These are phyloP conservation scores for Russula emetica DNA, from an alignment of 768 basidiomycete species.

Conservation along the genomic window DNA sequence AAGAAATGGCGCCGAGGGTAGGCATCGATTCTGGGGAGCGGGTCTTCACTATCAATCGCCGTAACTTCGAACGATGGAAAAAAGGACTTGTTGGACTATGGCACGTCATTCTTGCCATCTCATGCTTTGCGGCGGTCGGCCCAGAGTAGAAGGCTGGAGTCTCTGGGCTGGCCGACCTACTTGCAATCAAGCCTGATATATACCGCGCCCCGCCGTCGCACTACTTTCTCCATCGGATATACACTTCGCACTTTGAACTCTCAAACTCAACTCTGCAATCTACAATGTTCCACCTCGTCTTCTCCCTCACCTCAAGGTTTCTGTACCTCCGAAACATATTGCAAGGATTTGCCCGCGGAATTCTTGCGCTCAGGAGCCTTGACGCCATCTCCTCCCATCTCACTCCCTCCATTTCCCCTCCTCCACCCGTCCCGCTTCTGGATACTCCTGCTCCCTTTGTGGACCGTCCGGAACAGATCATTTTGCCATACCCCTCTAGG, in stretches of 20 bases:
- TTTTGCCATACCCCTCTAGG: background rate
- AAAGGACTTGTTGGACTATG: too few relatives aligned
- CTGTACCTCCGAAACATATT: constrained; percentile 16
- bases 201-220: background rate
- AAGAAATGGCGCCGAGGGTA: constrained; percentile 49
- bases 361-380: constrained; percentile 16
- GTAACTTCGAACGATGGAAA: too few relatives aligned
- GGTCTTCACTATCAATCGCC: too few relatives aligned
- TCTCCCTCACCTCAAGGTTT: constrained; percentile 16
- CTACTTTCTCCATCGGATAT: background rate
- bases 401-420: background rate
- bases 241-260: background rate
- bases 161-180: background rate
- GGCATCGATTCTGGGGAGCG: too few relatives aligned
- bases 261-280: background rate
- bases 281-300: constrained; percentile 12
- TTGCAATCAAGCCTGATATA: background rate
- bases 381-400: background rate
- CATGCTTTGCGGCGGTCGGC: too few relatives aligned
- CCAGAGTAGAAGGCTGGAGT: too few relatives aligned
- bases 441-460: background rate
- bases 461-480: background rate
- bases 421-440: background rate
- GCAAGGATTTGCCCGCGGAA: constrained; percentile 8
- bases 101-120: too few relatives aligned